phyloP scores from a whole-genome alignment of 805 yeast genomes.

The Komagataella mondaviorum region DNA sequence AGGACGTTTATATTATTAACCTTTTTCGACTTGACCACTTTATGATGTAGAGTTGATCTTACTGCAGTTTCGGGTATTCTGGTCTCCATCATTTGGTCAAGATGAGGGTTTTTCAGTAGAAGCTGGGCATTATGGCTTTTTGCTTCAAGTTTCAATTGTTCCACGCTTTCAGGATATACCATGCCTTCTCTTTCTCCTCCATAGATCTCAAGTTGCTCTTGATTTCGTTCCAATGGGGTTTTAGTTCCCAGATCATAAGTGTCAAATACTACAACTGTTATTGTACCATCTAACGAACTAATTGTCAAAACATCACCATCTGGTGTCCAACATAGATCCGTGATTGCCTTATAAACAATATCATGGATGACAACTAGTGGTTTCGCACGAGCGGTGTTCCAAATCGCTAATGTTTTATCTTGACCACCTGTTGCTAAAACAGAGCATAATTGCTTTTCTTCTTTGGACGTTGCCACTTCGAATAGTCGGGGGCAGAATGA shows the following conservation, averaged over 20 bases:
- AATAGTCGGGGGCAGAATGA: conserved; percentile 58
- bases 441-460: conserved; percentile 28
- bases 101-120: conserved; percentile 1
- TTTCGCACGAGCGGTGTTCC: conserved; percentile 69
- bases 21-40: conserved; percentile 2
- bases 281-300: conserved; percentile 76
- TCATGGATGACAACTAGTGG: conserved; percentile 77
- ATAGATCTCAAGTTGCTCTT: conserved; percentile 60
- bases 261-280: conserved; percentile 55
- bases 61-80: conserved; percentile 17
- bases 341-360: conserved; percentile 61
- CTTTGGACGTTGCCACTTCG: conserved; percentile 4
- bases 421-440: conserved; percentile 95
- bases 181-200: conserved; percentile 82
- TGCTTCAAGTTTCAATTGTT: conserved; percentile 65
- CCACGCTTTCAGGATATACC: conserved; percentile 78
- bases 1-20: conserved; percentile 2
- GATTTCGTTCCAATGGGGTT: conserved; percentile 54
- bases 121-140: conserved; percentile 23
- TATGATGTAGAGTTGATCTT: conserved; percentile 11
- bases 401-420: conserved; percentile 74
- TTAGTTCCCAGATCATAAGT: conserved; percentile 43
- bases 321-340: conserved; percentile 85
- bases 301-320: conserved; percentile 63
- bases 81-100: conserved; percentile 12